Percentiles rank a stretch among this genome's conserved stretches.
phyloP scores from a whole-genome alignment of 2,329 filamentous ascomycete genomes.

The Elsinoe necatrix region DNA sequence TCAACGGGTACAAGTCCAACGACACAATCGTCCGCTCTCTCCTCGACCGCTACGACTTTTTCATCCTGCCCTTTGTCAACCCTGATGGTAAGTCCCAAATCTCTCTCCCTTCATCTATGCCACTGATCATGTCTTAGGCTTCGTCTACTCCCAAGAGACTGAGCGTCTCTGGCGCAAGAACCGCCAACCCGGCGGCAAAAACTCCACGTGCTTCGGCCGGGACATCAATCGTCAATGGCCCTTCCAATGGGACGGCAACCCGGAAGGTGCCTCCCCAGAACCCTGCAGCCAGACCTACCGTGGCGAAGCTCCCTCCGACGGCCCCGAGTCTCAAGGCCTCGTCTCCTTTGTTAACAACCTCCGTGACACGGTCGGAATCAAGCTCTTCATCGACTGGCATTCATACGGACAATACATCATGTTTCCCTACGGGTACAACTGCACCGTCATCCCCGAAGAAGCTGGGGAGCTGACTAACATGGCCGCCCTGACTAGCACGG shows the following conservation, averaged over 20 bases:
- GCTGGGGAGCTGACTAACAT: slow-evolving; percentile 88
- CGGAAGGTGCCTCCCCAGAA: slow-evolving; percentile 42
- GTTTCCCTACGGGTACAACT: slow-evolving; percentile 85
- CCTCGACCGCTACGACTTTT: slow-evolving; percentile 57
- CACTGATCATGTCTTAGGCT: slow-evolving; percentile 35
- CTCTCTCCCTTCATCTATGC: slow-evolving; percentile 32
- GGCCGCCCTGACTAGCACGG: slow-evolving; percentile 76
- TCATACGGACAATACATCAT: slow-evolving; percentile 92
- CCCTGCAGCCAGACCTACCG: slow-evolving; percentile 45
- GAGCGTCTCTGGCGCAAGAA: slow-evolving; percentile 57
- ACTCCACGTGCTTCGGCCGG: slow-evolving; percentile 24
- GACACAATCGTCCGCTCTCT: slow-evolving; percentile 35
- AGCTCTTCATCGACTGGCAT: slow-evolving; percentile 74
- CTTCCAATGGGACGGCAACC: slow-evolving; percentile 40
- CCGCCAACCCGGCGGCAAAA: slow-evolving; percentile 33
- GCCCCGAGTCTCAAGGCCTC: slow-evolving; percentile 46
- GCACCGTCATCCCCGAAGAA: slow-evolving; percentile 66
- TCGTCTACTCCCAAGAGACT: slow-evolving; percentile 48
- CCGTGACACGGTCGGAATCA: slow-evolving; percentile 65
- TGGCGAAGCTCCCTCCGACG: slow-evolving; percentile 33
- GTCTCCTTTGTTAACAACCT: slow-evolving; percentile 51
- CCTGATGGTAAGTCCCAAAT: slow-evolving; percentile 31
- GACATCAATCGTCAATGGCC: slow-evolving; percentile 51
- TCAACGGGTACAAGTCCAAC: slow-evolving; percentile 38
- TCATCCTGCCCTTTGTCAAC: slow-evolving; percentile 56